Evolutionary conservation across 225 moss, liverwort and hornwort species (phyloP).

Genomic region (Pseudoscleropodium purum): DNA sequence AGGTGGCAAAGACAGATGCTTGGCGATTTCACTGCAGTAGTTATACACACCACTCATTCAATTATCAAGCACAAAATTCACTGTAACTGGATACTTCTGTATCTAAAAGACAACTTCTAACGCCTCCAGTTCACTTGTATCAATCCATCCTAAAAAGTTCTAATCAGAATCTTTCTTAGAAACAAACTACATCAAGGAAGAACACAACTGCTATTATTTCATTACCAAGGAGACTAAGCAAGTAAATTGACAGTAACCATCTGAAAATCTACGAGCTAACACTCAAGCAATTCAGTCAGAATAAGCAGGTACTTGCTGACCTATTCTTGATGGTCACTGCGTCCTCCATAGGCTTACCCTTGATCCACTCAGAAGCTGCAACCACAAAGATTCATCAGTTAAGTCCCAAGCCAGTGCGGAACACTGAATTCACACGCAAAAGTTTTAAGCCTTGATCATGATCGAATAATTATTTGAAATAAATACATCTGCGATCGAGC

Average conservation of each 20-base stretch:
- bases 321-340: conserved; percentile 84
- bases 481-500: background rate
- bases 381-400: background rate
- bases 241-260: background rate
- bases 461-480: background rate
- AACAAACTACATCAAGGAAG: background rate
- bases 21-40: conserved; percentile 75
- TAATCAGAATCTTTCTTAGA: background rate
- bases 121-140: background rate
- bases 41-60: background rate
- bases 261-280: background rate
- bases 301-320: conserved; percentile 13
- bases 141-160: background rate
- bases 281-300: background rate
- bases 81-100: background rate
- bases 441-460: background rate
- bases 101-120: background rate
- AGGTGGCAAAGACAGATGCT: conserved; percentile 85
- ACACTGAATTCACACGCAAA: background rate
- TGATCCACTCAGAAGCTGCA: conserved; percentile 97
- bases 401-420: background rate
- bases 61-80: background rate
- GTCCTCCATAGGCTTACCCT: conserved; percentile 84
- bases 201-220: background rate
- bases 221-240: background rate